phyloP scores from a whole-genome alignment of 2,329 filamentous ascomycete species.

The Exophiala aquamarina region DNA sequence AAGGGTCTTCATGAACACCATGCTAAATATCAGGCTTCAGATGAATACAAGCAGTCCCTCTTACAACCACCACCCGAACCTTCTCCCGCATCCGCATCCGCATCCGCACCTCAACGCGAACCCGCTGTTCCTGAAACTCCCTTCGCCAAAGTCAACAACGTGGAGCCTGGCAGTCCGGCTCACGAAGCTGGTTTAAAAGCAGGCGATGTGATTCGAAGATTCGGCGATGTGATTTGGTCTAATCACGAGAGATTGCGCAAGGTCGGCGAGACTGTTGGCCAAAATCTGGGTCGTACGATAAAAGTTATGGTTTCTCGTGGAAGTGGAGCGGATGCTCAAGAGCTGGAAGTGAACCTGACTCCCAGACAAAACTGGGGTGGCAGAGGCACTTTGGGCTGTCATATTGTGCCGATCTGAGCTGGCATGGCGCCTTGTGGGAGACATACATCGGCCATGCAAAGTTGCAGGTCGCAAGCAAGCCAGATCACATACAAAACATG shows the following conservation, averaged over 20 bases:
- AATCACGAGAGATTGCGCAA: slow-evolving; percentile 86
- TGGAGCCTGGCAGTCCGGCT: slow-evolving; percentile 76
- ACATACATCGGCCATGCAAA: no score
- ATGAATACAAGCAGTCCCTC: slow-evolving; percentile 30
- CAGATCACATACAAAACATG: no score
- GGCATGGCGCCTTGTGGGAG: no score
- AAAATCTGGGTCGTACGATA: slow-evolving; percentile 71
- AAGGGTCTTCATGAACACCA: slow-evolving; percentile 87
- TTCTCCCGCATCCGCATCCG: slow-evolving; percentile 23
- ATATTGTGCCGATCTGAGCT: slow-evolving; percentile 73
- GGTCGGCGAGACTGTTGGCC: slow-evolving; percentile 85
- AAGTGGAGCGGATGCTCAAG: slow-evolving; percentile 30
- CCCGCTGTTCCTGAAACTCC: slow-evolving; percentile 50
- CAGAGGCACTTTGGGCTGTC: slow-evolving; percentile 83
- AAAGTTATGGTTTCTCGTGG: slow-evolving; percentile 22
- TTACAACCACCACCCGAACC: slow-evolving; percentile 20
- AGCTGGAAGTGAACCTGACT: slow-evolving; percentile 70
- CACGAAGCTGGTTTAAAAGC: slow-evolving; percentile 75
- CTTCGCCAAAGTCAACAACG: slow-evolving; percentile 88
- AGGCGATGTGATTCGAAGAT: slow-evolving; percentile 79
- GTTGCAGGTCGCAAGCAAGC: no score
- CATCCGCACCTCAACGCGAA: slow-evolving; percentile 17
- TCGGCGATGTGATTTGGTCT: slow-evolving; percentile 77
- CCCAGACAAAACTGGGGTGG: slow-evolving; percentile 87
- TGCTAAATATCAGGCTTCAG: slow-evolving; percentile 58